Evolutionary conservation across 176 grass and related monocot genomes (phyloP).

Genomic region (Puccinellia tenuiflora): DNA sequence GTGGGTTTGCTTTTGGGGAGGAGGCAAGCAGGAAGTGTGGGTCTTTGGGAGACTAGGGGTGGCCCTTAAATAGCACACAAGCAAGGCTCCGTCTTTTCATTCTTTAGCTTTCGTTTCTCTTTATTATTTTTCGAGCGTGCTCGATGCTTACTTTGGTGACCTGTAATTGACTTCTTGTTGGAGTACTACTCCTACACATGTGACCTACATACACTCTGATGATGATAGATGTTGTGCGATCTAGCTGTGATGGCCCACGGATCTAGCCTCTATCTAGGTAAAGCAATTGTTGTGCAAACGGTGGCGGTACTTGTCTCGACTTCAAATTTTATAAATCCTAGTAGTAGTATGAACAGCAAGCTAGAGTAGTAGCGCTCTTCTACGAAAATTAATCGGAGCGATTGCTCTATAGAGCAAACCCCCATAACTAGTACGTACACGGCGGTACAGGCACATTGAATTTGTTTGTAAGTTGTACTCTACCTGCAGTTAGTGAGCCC

Average conservation of each 20-base stretch:
- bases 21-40: conserved; percentile 26
- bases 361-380: not conserved
- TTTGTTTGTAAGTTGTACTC: not conserved
- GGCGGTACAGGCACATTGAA: conserved; percentile 21
- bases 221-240: no score
- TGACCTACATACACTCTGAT: no score
- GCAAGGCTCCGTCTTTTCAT: conserved; percentile 22
- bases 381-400: not conserved
- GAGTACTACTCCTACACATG: no score
- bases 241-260: no score
- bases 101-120: not conserved
- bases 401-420: not conserved
- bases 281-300: not conserved
- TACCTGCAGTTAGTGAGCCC: not conserved
- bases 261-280: not conserved
- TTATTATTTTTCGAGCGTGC: not conserved
- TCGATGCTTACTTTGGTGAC: not conserved
- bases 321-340: no score
- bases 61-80: conserved; percentile 63
- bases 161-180: no score
- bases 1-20: conserved; percentile 31
- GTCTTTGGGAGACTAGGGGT: conserved; percentile 37
- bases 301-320: not conserved
- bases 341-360: not conserved
- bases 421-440: not conserved